Evolutionary conservation across 2,329 filamentous ascomycete genomes (phyloP), one percentile per base, ranked within the genome.

Genomic region (Westerdykella ornata): DNA sequence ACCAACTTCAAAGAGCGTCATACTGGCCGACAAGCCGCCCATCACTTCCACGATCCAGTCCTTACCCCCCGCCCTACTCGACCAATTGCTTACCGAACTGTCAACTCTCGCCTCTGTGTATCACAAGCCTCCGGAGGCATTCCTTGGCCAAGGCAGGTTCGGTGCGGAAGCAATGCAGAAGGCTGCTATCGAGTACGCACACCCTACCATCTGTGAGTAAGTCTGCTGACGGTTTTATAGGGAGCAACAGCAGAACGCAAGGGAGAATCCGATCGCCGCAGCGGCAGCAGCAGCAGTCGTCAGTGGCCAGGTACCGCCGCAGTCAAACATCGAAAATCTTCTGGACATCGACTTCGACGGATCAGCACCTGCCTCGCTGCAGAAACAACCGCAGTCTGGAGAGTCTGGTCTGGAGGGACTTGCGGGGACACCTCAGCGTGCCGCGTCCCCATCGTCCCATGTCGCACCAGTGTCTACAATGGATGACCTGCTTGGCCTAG

Each of bases 111-210:
- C 92, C 6, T 97, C 90, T 1, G 92, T 98, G 16, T 98, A 98
- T 70, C 92, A 98, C 78, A 97, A 95, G 71, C 89, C 89, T 7
- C 89, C 92, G 34, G 88, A 94, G 75, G 88, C 90, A n/a, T 98
- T 98, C 67, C 84, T 98, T 43, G 92, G 92, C 53, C 88, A 94
- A 68, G 92, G 92, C 32, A 82, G 90, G 34, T 96, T 87, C 54
- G 92, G 90, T 29, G 89, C 92, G 37, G 89, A 95, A 66, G 88
- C 87, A 46, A 88, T 98, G 59, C 92, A 97, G 68, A 84, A 85
- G 52, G 90, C 90, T 38, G 92, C 92, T 46, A 95, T 98, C 62
- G 89, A 95, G 72, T 76, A 69, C 42, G 73, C 68, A 22, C 30
- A 28, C 37, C 16, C 20, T 14, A 14, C 16, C 15, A 29, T 15